A percentile compares a stretch with the other conserved stretches of the same genome.
These are phyloP conservation scores for Lentinula guzmanii DNA, from an alignment of 768 basidiomycete genomes.

Conservation along the genomic window DNA sequence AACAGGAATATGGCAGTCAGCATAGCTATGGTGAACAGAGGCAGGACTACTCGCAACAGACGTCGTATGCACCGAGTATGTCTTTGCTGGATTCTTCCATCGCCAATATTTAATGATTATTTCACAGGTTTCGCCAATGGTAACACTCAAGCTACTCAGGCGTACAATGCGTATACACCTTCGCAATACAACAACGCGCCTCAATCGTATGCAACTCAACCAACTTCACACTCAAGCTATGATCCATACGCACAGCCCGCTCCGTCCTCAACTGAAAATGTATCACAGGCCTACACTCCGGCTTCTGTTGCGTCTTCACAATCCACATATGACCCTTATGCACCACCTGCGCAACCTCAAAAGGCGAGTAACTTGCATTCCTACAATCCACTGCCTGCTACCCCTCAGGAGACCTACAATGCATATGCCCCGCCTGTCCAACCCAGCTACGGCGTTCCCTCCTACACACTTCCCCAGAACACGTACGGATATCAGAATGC, in stretches of 20 bases:
- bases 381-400: slow-evolving; percentile 11
- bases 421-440: slow-evolving; percentile 12
- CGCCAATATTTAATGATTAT: neutral
- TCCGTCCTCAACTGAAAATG: neutral
- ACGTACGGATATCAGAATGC: slow-evolving; percentile 15
- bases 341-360: slow-evolving; percentile 16
- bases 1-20: neutral
- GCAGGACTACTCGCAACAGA: neutral
- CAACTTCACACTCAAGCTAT: neutral
- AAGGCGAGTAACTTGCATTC: slow-evolving; percentile 10
- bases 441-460: slow-evolving; percentile 7
- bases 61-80: neutral
- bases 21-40: neutral
- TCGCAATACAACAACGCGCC: neutral
- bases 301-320: neutral
- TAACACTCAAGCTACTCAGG: neutral
- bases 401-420: slow-evolving; percentile 12
- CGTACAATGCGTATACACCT: neutral
- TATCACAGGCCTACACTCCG: neutral
- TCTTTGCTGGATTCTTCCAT: neutral
- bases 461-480: slow-evolving; percentile 22
- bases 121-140: neutral
- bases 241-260: neutral
- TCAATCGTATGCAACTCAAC: neutral
- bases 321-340: slow-evolving; percentile 11